Evolutionary conservation across 2,329 filamentous ascomycete species (phyloP), one percentile per base, ranked within the genome.

Genomic region (Venturia nashicola): DNA sequence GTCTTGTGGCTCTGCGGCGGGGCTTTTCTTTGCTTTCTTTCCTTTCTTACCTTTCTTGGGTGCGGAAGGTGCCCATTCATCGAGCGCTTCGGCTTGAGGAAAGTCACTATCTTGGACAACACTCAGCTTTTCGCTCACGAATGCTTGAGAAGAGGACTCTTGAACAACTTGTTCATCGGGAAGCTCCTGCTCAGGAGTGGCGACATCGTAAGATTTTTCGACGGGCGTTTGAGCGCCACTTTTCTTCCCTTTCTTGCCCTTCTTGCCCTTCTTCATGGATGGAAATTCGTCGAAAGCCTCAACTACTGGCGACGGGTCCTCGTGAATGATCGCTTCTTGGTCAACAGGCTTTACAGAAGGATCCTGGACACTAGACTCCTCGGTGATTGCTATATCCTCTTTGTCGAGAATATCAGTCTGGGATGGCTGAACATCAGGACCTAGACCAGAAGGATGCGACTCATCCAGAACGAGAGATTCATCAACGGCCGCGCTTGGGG

Each of bases 11-110:
- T 51, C 20, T 27, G 20, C 46, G 20, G 11, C 20, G 11, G 46
- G 46, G 34, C 16, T 54, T 16, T 62, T 54, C 44, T 62, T 62
- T 16, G 23, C 61, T 27, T 67, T 69, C 66, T 72, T 73, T 5
- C 71, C 69, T 65, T 74, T 76, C 65, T 72, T 73, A 23, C 48
- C 44, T 32, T 59, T 63, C 39, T 67, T 68, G 6, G 64, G n/a
- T 18, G 40, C 18, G n/a, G 59, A 64, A 48, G 65, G 64, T 48
- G 67, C 68, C 65, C 64, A 65, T 65, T 67, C 40, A 42, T 42
- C 40, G 12, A 42, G 4, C 14, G 40, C 40, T 42, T 42, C 63
- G 61, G 51, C 27, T 32, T 57, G 27, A 34, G 32, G 51, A 16
- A 57, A 11, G 23, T n/a, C 27, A 36, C 32, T 57, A 2, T 36